phyloP scores from a whole-genome alignment of 805 yeast genomes.

The Candida krabiensis region DNA sequence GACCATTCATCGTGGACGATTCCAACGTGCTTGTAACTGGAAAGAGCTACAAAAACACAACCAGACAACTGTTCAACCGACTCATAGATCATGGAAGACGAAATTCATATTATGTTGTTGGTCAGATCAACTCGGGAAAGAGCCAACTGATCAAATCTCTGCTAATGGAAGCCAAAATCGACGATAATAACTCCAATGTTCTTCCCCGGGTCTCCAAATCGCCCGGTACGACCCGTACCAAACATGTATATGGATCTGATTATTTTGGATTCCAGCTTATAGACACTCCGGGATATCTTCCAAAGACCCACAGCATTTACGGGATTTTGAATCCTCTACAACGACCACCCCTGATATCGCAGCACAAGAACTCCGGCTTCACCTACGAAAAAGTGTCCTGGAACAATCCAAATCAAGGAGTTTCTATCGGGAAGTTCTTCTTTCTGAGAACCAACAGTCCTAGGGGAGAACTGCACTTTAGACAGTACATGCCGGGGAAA shows the following conservation, averaged over 20 bases:
- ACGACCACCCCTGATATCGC: slow-evolving; percentile 3
- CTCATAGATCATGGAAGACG: slow-evolving; percentile 2
- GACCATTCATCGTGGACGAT: background rate
- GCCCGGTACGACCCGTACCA: slow-evolving; percentile 20
- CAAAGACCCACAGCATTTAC: slow-evolving; percentile 22
- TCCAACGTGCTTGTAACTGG: slow-evolving; percentile 9
- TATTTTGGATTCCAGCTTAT: slow-evolving; percentile 17
- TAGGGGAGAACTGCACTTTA: slow-evolving; percentile 1
- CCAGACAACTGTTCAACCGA: slow-evolving; percentile 5
- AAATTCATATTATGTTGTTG: slow-evolving; percentile 23
- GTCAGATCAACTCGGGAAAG: slow-evolving; percentile 32
- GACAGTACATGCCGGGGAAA: slow-evolving; percentile 12
- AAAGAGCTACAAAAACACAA: slow-evolving; percentile 1
- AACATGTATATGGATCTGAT: slow-evolving; percentile 11
- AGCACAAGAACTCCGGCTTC: slow-evolving; percentile 1
- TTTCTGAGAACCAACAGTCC: slow-evolving; percentile 6
- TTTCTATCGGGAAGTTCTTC: slow-evolving; percentile 10
- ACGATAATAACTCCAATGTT: slow-evolving; percentile 7
- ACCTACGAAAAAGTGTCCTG: background rate
- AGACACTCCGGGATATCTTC: slow-evolving; percentile 32
- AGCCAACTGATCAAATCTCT: slow-evolving; percentile 19
- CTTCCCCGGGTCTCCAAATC: slow-evolving; percentile 11
- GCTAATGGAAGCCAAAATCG: slow-evolving; percentile 4
- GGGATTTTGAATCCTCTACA: slow-evolving; percentile 7
- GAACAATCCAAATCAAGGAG: slow-evolving; percentile 2